Conservation (phyloP, 1,284 basidiomycete genomes). For the Tylopilus sp. region DNA sequence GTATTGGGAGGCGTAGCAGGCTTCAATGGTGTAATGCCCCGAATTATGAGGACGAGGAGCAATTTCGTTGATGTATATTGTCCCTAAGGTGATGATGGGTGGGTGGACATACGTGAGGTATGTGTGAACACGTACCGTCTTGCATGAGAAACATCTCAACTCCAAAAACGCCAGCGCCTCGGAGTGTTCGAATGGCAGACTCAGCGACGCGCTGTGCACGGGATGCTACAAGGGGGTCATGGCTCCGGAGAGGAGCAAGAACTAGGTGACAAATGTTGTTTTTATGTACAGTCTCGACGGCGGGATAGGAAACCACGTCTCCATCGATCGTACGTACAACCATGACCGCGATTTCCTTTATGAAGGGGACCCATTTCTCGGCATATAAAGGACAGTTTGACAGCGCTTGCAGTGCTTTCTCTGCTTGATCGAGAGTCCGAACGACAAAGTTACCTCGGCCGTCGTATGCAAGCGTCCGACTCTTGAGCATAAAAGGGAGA, state of each 20-base stretch:
- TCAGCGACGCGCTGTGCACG: conserved; percentile 80
- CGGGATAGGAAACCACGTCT: conserved; percentile 83
- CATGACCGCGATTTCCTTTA: conserved; percentile 95
- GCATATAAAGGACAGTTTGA: conserved; percentile 79
- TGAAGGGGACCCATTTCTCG: conserved; percentile 91
- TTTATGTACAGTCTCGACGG: conserved; percentile 95
- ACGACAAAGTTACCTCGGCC: conserved; percentile 92
- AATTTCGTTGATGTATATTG: conserved; percentile 92
- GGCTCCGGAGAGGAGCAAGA: conserved; percentile 76
- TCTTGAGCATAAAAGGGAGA: conserved; percentile 95
- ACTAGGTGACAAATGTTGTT: conserved; percentile 95
- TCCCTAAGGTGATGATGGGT: conserved; percentile 46
- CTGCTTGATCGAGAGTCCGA: conserved; percentile 52
- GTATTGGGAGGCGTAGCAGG: conserved; percentile 94
- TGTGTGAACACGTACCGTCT: conserved; percentile 55
- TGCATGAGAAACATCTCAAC: conserved; percentile 97
- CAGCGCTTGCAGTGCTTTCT: conserved; percentile 67
- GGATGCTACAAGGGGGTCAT: conserved; percentile 55
- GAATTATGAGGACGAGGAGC: conserved; percentile 99
- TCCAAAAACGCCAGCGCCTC: conserved; percentile 94
- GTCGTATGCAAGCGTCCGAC: conserved; percentile 92
- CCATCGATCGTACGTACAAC: conserved; percentile 83
- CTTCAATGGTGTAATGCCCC: conserved; percentile 99
- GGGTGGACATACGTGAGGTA: not conserved
- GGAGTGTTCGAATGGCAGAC: conserved; percentile 75